Percentiles rank a stretch among this genome's conserved stretches.
Evolutionary conservation across 2,329 filamentous ascomycete species (phyloP).

Genomic region (Venturia pyrina): DNA sequence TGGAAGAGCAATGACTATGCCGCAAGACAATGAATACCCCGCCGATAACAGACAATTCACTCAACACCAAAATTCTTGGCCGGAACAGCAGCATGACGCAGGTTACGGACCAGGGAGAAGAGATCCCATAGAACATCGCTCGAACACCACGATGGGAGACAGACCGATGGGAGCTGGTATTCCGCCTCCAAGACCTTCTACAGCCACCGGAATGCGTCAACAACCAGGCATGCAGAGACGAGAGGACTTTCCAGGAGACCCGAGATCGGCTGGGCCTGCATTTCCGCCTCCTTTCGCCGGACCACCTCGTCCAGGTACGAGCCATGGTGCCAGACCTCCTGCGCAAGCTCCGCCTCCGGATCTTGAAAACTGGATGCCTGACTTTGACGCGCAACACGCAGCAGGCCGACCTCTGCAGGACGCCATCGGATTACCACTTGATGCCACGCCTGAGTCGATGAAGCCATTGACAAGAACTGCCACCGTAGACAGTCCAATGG

Average conservation of each 20-base stretch:
- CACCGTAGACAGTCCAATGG: constrained; percentile 13
- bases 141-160: constrained; percentile 7
- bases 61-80: constrained; percentile 26
- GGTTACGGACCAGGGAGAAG: constrained; percentile 5
- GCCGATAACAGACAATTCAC: constrained; percentile 27
- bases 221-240: constrained; percentile 13
- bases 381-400: constrained; percentile 48
- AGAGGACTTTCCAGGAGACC: background rate
- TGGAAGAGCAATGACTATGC: constrained; percentile 27
- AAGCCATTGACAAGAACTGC: constrained; percentile 14
- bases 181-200: constrained; percentile 27
- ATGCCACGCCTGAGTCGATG: constrained; percentile 14
- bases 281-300: background rate
- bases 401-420: constrained; percentile 14
- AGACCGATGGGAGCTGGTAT: constrained; percentile 12
- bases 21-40: constrained; percentile 26
- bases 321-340: constrained; percentile 6
- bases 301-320: constrained; percentile 7
- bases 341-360: constrained; percentile 22
- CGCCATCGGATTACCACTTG: constrained; percentile 13
- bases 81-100: constrained; percentile 8
- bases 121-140: constrained; percentile 10
- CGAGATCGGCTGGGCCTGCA: background rate
- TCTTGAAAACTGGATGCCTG: constrained; percentile 38
- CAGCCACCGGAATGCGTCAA: constrained; percentile 22